A percentile compares a stretch with the other conserved stretches of the same genome.
Conservation (phyloP, 495 filamentous ascomycete genomes). For the Neurospora terricola region DNA sequence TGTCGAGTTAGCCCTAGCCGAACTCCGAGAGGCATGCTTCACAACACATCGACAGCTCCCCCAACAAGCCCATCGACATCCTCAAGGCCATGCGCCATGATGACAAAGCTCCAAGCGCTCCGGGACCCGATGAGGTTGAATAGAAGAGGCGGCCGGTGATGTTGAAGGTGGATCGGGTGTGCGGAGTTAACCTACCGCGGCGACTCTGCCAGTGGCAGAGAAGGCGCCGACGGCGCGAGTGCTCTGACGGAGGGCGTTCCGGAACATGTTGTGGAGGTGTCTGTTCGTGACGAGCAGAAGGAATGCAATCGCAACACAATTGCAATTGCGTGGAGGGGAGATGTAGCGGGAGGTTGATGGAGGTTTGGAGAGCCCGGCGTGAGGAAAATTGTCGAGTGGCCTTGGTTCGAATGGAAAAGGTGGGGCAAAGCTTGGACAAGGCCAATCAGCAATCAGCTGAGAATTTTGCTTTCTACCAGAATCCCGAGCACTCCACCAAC, state of each 20-base stretch:
- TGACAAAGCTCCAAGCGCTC: constrained; percentile 29
- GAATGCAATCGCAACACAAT: constrained; percentile 39
- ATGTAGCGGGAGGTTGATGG: neutral
- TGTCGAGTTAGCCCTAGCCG: constrained; percentile 41
- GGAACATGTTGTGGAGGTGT: constrained; percentile 66
- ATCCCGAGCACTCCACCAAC: neutral
- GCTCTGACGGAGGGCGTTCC: constrained; percentile 93
- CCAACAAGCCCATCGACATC: constrained; percentile 18
- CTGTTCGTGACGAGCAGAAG: constrained; percentile 25
- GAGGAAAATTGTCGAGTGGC: constrained; percentile 18
- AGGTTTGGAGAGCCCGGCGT: constrained; percentile 6
- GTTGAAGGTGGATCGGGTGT: constrained; percentile 27
- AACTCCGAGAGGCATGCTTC: constrained; percentile 26
- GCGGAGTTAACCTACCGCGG: constrained; percentile 67
- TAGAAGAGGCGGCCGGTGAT: constrained; percentile 25
- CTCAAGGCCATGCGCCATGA: constrained; percentile 10
- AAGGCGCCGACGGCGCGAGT: constrained; percentile 86
- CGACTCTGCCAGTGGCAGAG: constrained; percentile 81
- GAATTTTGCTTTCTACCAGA: constrained; percentile 23
- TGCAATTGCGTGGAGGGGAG: constrained; percentile 26
- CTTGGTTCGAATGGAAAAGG: constrained; percentile 8
- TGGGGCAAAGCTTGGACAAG: constrained; percentile 10
- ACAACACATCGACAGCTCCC: constrained; percentile 27
- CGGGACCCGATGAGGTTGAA: constrained; percentile 23
- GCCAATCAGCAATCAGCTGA: constrained; percentile 24